Evolutionary conservation across 495 filamentous ascomycete genomes (phyloP), one percentile per base, ranked within the genome.

Genomic region (Cudoniella acicularis): DNA sequence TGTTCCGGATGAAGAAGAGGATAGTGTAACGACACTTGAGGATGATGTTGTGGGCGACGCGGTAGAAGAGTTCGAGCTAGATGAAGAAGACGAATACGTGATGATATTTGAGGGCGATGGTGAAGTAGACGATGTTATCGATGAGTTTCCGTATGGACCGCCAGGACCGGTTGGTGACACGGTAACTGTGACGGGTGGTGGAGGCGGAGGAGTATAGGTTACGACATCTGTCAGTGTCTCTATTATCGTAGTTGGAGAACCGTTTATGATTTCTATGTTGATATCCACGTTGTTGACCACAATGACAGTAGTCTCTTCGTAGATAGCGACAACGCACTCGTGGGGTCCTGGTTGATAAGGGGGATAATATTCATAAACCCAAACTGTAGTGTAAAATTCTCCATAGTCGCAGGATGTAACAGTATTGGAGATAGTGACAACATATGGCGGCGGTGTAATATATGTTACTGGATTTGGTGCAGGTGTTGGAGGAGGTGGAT

Each of bases 381-480:
- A 50, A 26, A 50, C 48, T 24, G 21, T 25, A 10, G 48, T 50
- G 3, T 23, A 26, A 17, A n/a, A 9, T 9, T 8, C 4, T 23
- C 48, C 48, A n/a, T 50, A 50, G 22, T 50, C 48, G 48, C 48
- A 50, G 18, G 48, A 50, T 9, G 36, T 41, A 41, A n/a, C 36
- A 41, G 36, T 41, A 41, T n/a, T 41, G 36, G n/a, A n/a, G n/a
- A n/a, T n/a, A n/a, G n/a, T n/a, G n/a, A n/a, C n/a, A n/a, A n/a
- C n/a, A n/a, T n/a, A n/a, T n/a, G n/a, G n/a, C n/a, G n/a, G n/a
- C n/a, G n/a, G 48, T 10, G 10, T 2, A 24, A 26, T 10, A 25
- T 50, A 6, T 3, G 3, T 6, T 3, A 8, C 25, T 2, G 48
- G 10, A 10, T 10, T 26, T 13, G 45, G 45, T 9, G 9, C 21